phyloP scores from a whole-genome alignment of 1,284 basidiomycete genomes.

The Trametes hirsuta region DNA sequence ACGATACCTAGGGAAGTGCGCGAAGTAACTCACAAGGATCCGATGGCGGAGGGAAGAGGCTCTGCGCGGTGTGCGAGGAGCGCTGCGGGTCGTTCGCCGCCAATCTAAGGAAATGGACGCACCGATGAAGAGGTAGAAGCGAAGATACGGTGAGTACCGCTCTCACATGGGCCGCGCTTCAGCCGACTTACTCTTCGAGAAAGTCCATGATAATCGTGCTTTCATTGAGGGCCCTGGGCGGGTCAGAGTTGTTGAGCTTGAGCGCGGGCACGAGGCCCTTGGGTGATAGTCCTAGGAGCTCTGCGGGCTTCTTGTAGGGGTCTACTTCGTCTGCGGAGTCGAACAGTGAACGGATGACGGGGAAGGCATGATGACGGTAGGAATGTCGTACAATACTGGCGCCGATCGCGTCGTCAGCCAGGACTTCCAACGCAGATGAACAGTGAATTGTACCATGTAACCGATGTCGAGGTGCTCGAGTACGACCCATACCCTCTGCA shows the following conservation, averaged over 20 bases:
- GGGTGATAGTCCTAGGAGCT: constrained; percentile 77
- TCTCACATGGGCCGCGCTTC: not conserved
- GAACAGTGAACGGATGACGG: not conserved
- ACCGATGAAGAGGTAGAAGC: not conserved
- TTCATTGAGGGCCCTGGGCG: constrained; percentile 65
- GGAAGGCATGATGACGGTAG: not conserved
- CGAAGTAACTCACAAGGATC: constrained; percentile 58
- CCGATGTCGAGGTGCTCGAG: constrained; percentile 65
- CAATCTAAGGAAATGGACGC: constrained; percentile 39
- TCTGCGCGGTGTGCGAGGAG: constrained; percentile 30
- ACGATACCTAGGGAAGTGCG: not conserved
- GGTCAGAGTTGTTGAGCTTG: constrained; percentile 48
- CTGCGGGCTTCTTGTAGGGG: constrained; percentile 79
- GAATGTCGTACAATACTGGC: constrained; percentile 41
- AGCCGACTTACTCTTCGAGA: constrained; percentile 60
- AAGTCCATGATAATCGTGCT: constrained; percentile 76
- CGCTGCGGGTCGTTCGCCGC: constrained; percentile 47
- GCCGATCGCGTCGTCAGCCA: not conserved
- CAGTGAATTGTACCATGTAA: constrained; percentile 50
- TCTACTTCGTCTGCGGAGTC: constrained; percentile 68
- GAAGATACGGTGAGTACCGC: not conserved
- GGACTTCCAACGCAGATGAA: not conserved
- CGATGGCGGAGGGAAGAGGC: constrained; percentile 57
- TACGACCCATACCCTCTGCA: constrained; percentile 72
- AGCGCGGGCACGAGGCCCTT: constrained; percentile 81